Conservation (phyloP, 2,329 filamentous ascomycete genomes). For the Alternaria incomplexa region DNA sequence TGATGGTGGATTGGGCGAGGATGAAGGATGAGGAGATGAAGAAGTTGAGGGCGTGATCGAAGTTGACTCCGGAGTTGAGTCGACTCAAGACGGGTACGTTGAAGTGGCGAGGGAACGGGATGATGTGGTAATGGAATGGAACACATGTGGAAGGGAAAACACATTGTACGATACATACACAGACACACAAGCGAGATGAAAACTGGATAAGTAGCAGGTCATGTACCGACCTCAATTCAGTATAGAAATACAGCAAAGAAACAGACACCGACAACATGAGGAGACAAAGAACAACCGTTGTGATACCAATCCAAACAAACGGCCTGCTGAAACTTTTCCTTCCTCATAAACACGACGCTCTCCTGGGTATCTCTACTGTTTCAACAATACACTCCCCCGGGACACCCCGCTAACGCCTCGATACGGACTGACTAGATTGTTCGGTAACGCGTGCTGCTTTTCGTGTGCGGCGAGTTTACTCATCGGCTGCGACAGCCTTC, state of each 20-base stretch:
- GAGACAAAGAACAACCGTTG: neutral
- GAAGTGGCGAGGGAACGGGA: neutral
- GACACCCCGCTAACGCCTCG: conserved; percentile 6
- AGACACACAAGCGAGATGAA: neutral
- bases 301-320: neutral
- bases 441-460: neutral
- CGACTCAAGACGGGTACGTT: too few relatives aligned
- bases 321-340: neutral
- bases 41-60: neutral
- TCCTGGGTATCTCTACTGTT: conserved; percentile 3
- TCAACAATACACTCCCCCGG: neutral
- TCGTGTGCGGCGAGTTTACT: conserved; percentile 9
- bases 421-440: neutral
- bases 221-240: neutral
- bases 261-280: neutral
- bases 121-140: neutral
- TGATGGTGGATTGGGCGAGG: conserved; percentile 34
- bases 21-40: conserved; percentile 26
- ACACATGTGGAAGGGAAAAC: neutral
- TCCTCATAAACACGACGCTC: neutral
- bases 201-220: neutral
- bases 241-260: neutral
- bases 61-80: too few relatives aligned
- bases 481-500: conserved; percentile 25
- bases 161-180: neutral